Percentiles rank a stretch among this genome's conserved stretches.
Conservation (phyloP, 2,329 filamentous ascomycete species). For the Monosporascus cannonballus region DNA sequence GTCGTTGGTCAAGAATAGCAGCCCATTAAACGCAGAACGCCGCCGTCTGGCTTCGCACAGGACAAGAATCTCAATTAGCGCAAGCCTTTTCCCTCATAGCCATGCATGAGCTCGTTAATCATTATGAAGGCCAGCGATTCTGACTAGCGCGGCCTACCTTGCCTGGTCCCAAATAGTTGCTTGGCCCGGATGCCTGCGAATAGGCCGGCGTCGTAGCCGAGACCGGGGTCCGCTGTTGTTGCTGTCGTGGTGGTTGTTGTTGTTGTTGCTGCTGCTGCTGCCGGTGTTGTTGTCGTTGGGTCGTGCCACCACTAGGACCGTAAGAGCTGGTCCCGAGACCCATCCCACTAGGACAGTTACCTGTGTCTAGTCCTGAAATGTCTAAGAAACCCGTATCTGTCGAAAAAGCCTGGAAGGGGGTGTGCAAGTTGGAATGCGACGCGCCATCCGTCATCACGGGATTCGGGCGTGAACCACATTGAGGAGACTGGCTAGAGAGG, state of each 20-base stretch:
- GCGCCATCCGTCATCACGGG: slow-evolving; percentile 21
- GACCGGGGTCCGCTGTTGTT: slow-evolving; percentile 16
- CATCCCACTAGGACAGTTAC: slow-evolving; percentile 15
- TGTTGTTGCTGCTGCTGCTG: slow-evolving; percentile 22
- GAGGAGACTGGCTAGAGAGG: slow-evolving; percentile 24
- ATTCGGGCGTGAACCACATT: slow-evolving; percentile 22
- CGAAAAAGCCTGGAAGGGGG: slow-evolving; percentile 20
- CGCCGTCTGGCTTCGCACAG: too few relatives aligned
- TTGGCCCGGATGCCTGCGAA: slow-evolving; percentile 20
- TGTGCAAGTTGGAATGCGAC: slow-evolving; percentile 22
- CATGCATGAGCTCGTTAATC: slow-evolving; percentile 6
- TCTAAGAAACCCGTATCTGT: slow-evolving; percentile 23
- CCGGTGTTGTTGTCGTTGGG: slow-evolving; percentile 19
- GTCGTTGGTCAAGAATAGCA: too few relatives aligned
- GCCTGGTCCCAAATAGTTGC: slow-evolving; percentile 18
- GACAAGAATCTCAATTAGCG: not conserved
- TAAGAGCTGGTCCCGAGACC: slow-evolving; percentile 21
- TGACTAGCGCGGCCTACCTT: slow-evolving; percentile 20
- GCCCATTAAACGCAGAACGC: too few relatives aligned
- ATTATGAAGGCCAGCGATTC: slow-evolving; percentile 21
- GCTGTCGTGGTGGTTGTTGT: slow-evolving; percentile 20
- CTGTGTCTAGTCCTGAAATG: slow-evolving; percentile 22
- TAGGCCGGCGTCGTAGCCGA: slow-evolving; percentile 20
- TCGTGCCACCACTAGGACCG: slow-evolving; percentile 14
- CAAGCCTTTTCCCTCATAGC: slow-evolving; percentile 10